phyloP scores from a whole-genome alignment of 1,284 basidiomycete species.

The Sanghuangporus baumii region DNA sequence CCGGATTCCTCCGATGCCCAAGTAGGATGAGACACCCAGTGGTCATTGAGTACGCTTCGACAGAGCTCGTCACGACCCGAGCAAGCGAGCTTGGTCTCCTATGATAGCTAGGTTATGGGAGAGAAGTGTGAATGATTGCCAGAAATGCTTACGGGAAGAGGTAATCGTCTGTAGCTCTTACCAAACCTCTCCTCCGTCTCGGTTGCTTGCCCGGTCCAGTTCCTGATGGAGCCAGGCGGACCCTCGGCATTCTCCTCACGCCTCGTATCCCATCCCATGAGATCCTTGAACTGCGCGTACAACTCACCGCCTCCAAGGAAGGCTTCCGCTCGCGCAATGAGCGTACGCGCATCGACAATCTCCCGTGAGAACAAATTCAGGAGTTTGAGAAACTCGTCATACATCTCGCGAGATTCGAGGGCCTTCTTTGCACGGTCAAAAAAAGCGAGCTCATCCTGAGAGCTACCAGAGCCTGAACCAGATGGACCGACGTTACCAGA shows the following conservation, averaged over 20 bases:
- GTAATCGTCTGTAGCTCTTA: constrained; percentile 90
- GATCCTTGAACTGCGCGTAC: constrained; percentile 80
- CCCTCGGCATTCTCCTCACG: constrained; percentile 66
- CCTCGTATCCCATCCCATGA: constrained; percentile 76
- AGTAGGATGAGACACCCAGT: constrained; percentile 96
- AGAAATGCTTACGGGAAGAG: constrained; percentile 64
- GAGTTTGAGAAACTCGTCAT: constrained; percentile 82
- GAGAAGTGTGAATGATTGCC: constrained; percentile 8
- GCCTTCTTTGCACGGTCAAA: constrained; percentile 87
- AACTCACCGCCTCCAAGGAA: constrained; percentile 84
- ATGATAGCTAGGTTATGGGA: constrained; percentile 17
- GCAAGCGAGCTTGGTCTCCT: constrained; percentile 90
- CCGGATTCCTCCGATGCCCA: constrained; percentile 96
- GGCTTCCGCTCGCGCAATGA: constrained; percentile 75
- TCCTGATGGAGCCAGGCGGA: constrained; percentile 71
- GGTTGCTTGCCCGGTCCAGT: constrained; percentile 55
- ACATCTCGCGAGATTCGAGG: constrained; percentile 68
- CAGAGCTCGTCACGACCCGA: constrained; percentile 94
- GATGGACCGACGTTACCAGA: constrained; percentile 25
- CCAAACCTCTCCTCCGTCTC: constrained; percentile 64
- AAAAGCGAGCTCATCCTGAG: constrained; percentile 87
- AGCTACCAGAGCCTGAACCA: constrained; percentile 26
- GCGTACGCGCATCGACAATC: constrained; percentile 81
- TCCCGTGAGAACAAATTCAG: constrained; percentile 81
- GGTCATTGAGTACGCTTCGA: constrained; percentile 94